Evolutionary conservation across 257 asterid species (phyloP).

Genomic region (Nicotiana undulata): DNA sequence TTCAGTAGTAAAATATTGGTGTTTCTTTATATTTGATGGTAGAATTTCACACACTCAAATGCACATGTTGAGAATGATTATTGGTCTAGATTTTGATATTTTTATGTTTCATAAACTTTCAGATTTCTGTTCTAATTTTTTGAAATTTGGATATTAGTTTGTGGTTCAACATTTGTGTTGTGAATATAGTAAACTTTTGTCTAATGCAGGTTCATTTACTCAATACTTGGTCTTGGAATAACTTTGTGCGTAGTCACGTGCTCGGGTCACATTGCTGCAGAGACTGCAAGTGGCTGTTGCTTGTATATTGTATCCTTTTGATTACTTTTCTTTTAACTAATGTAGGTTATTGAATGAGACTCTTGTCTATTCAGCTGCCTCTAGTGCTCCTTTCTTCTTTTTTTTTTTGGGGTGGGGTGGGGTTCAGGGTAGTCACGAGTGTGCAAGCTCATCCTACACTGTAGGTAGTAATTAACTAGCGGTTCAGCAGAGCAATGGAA

Average conservation of each 20-base stretch:
- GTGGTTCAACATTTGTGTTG: not conserved
- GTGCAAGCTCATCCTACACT: not conserved
- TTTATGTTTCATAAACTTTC: not conserved
- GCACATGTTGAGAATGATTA: not conserved
- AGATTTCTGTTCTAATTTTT: not conserved
- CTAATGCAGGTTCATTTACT: conserved; percentile 51
- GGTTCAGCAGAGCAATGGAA: not conserved
- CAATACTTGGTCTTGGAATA: conserved; percentile 51
- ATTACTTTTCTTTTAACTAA: not conserved
- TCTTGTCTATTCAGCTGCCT: not conserved
- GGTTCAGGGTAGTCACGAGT: not conserved
- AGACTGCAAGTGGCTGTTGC: conserved; percentile 62
- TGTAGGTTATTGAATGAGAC: not conserved
- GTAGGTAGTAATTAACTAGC: not conserved
- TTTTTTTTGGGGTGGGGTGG: not conserved
- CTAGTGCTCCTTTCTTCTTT: not conserved
- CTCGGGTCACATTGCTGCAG: conserved; percentile 67
- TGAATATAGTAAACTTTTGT: not conserved
- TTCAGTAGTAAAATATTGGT: not conserved
- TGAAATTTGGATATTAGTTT: not conserved
- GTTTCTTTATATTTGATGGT: not conserved
- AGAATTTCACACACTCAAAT: not conserved
- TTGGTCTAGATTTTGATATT: not conserved
- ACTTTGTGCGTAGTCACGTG: conserved; percentile 41
- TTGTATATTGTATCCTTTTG: conserved; percentile 53